phyloP scores from a whole-genome alignment of 495 filamentous ascomycete species.

The Penicillium herquei region DNA sequence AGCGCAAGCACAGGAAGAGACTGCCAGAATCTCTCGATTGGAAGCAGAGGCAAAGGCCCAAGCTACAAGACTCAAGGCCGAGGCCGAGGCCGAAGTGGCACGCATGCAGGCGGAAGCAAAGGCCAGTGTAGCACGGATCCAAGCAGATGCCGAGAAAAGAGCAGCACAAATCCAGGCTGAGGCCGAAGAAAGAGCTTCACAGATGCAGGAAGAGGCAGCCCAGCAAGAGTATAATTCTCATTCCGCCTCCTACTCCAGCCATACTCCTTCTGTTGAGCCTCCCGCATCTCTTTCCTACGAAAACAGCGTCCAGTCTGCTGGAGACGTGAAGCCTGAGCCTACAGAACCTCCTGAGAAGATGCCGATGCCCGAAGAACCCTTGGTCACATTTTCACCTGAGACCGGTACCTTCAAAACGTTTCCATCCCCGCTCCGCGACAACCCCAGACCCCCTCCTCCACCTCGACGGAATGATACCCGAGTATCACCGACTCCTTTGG shows the following conservation, averaged over 20 bases:
- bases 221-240: slow-evolving; percentile 1
- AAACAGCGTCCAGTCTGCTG: background rate
- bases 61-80: background rate
- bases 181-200: slow-evolving; percentile 2
- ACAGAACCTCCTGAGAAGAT: slow-evolving; percentile 28
- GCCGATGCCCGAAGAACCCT: slow-evolving; percentile 31
- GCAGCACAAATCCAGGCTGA: background rate
- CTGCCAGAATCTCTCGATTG: background rate
- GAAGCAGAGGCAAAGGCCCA: background rate
- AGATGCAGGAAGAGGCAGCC: slow-evolving; percentile 5
- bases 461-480: slow-evolving; percentile 17
- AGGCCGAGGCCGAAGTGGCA: background rate
- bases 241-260: slow-evolving; percentile 12
- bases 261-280: slow-evolving; percentile 20
- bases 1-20: background rate
- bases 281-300: slow-evolving; percentile 13
- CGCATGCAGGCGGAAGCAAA: slow-evolving; percentile 1
- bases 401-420: slow-evolving; percentile 50
- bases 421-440: slow-evolving; percentile 39
- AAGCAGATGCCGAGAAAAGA: background rate
- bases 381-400: slow-evolving; percentile 47
- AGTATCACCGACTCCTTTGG: slow-evolving; percentile 5
- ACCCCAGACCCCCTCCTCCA: slow-evolving; percentile 17
- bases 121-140: background rate
- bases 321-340: slow-evolving; percentile 24